Conservation (phyloP, 495 filamentous ascomycete genomes). For the Niebla homalea region DNA sequence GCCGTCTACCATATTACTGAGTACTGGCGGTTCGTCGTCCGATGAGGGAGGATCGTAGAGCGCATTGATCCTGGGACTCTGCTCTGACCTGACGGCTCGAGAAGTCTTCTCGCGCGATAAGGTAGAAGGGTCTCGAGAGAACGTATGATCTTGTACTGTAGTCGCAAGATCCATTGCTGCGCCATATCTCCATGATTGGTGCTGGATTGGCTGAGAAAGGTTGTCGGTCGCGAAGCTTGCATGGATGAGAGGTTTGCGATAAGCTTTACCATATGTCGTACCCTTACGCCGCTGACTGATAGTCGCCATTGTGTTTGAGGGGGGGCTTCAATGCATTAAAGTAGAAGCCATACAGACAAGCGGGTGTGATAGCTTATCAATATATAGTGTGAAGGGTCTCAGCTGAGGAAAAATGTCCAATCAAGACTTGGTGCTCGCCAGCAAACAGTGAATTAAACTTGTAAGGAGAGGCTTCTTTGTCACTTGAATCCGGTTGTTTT, state of each 20-base stretch:
- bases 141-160: too few relatives aligned
- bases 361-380: too few relatives aligned
- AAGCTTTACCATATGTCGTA: conserved; percentile 35
- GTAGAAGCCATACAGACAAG: too few relatives aligned
- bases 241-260: conserved; percentile 14
- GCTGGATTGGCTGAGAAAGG: background rate
- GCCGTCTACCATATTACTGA: background rate
- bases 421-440: too few relatives aligned
- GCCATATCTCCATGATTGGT: background rate
- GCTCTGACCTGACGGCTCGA: background rate
- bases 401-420: too few relatives aligned
- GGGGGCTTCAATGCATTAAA: background rate
- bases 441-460: too few relatives aligned
- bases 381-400: too few relatives aligned
- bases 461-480: too few relatives aligned
- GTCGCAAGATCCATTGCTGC: background rate
- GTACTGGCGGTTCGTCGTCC: conserved; percentile 20
- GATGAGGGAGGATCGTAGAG: conserved; percentile 30
- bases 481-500: too few relatives aligned
- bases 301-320: conserved; percentile 19
- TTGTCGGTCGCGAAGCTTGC: background rate
- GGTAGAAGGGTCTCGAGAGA: too few relatives aligned
- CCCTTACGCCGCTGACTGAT: conserved; percentile 26
- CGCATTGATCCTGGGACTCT: background rate
- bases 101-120: too few relatives aligned